Base-by-base conservation (phyloP, 768 basidiomycete species). In the Tephrocybe sp. region DNA sequence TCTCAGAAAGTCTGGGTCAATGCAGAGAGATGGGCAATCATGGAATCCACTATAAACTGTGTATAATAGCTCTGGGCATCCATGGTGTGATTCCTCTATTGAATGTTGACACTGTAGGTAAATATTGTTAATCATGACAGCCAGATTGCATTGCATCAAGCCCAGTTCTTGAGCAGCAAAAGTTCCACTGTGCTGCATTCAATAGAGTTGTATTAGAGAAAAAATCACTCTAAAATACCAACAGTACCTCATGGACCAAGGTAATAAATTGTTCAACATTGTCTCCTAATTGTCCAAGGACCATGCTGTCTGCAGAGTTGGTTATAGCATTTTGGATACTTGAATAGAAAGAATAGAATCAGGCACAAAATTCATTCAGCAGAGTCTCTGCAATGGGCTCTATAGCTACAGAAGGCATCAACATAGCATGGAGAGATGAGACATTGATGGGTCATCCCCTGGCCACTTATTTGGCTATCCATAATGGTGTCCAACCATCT, bases 241-340 rank as follows among this genome's bases (percentile, higher is more conserved):
- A 34, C 25, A 32, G n/a, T 48, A 59, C 58, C 42, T 57, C 47
- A 24, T 42, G 32, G 15, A 60, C 41, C 17, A 57, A 26, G n/a
- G 15, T 20, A 9, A 34, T 12, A 40, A 48, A 60, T 39, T 52
- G 45, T 17, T 50, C 36, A 18, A 60, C 39, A 34, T 60, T 53
- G 44, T 59, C 52, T 11, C 34, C 46, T 17, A 59, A 26, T 6
- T 47, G 24, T 20, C 26, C 25, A 36, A 59, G 39, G 1, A 57
- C 53, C 36, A 37, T 44, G 3, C 51, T 49, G 48, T 59, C 58
- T 33, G 40, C 32, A 1, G 37, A 32, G 20, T 33, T 25, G 39
- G 3, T 30, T 50, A 26, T 18, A 6, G 47, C 51, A 24, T 48
- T 32, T 4, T 56, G 46, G 18, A 56, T 48, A 1, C 4, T 18